Evolutionary conservation across 805 yeast species (phyloP).

Genomic region (Candida namnaoensis): DNA sequence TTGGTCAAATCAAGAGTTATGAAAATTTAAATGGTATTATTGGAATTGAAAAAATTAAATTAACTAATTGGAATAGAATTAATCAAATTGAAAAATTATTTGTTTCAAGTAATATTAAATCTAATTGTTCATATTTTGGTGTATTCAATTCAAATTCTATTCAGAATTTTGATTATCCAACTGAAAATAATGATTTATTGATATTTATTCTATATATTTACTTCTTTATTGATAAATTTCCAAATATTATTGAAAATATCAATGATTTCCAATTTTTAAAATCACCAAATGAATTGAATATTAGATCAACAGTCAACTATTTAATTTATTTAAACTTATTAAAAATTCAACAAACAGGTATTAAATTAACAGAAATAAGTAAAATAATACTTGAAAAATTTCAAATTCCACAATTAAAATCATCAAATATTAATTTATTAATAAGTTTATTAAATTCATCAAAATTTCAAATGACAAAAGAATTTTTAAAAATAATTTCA

Average conservation of each 20-base stretch:
- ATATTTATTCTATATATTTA: neutral
- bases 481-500: constrained; percentile 1
- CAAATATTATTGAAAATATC: neutral
- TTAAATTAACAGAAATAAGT: neutral
- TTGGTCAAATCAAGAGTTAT: neutral
- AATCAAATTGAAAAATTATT: too few species aligned
- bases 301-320: neutral
- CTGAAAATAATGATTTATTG: neutral
- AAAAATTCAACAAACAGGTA: neutral
- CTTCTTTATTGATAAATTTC: neutral
- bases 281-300: neutral
- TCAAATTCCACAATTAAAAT: neutral
- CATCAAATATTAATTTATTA: neutral
- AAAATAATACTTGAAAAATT: neutral
- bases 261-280: neutral
- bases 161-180: neutral
- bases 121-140: neutral
- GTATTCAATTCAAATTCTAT: neutral
- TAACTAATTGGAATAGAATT: neutral
- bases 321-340: neutral
- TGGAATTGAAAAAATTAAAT: neutral
- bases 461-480: neutral
- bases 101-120: too few species aligned
- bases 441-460: neutral
- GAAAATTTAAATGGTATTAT: neutral